These are phyloP conservation scores for Calocybe gangraenosa DNA, from an alignment of 768 basidiomycete genomes.

Conservation along the genomic window DNA sequence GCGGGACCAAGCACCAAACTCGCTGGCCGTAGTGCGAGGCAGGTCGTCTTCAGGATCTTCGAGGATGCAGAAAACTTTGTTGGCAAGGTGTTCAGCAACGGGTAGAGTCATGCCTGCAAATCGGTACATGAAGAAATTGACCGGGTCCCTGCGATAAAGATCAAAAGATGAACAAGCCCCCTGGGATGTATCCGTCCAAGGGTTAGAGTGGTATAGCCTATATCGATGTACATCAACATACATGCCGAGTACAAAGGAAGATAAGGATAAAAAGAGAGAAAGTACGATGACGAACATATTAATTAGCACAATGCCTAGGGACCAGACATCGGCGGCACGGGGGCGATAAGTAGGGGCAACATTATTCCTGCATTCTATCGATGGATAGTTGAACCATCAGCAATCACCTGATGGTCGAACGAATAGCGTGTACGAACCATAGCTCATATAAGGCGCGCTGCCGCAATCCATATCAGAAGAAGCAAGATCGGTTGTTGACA, in stretches of 20 bases:
- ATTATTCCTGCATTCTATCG: slow-evolving; percentile 94
- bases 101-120: slow-evolving; percentile 86
- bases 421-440: slow-evolving; percentile 50
- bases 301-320: slow-evolving; percentile 96
- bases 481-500: slow-evolving; percentile 84
- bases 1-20: slow-evolving; percentile 84
- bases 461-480: slow-evolving; percentile 98
- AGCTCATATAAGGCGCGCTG: slow-evolving; percentile 98
- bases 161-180: slow-evolving; percentile 81
- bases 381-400: slow-evolving; percentile 8
- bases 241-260: no score
- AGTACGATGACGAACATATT: slow-evolving; percentile 72
- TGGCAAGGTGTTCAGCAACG: slow-evolving; percentile 85
- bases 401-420: slow-evolving; percentile 11
- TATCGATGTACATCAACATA: slow-evolving; percentile 27
- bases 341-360: slow-evolving; percentile 91
- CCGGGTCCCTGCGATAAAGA: slow-evolving; percentile 71
- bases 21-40: slow-evolving; percentile 68
- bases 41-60: slow-evolving; percentile 61
- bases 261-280: slow-evolving; percentile 5
- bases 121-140: slow-evolving; percentile 83
- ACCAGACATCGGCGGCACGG: slow-evolving; percentile 97
- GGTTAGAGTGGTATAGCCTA: slow-evolving; percentile 96
- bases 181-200: slow-evolving; percentile 92
- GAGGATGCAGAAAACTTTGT: slow-evolving; percentile 79